Base-by-base conservation (phyloP, 2,329 filamentous ascomycete genomes). In the Ceratocystis ficicola region DNA sequence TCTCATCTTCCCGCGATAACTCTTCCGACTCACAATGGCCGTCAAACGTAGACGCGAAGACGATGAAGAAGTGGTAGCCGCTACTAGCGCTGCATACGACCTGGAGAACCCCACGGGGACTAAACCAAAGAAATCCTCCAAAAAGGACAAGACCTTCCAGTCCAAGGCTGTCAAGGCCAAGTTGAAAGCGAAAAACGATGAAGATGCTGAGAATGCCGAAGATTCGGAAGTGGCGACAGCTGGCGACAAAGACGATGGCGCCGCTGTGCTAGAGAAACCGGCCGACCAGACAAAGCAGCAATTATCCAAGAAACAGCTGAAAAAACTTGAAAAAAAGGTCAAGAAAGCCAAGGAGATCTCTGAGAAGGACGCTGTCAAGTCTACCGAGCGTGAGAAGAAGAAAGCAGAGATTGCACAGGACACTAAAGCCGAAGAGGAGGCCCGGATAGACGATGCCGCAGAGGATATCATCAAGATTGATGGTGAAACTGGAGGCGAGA, bases 291-390 rank as follows among this genome's bases (percentile, higher is more conserved):
- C 50, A 5, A 41, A 44, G 25, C 28, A 61, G 64, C 61, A 69
- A 55, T 65, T 68, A 48, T 70, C 69, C 8, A 73, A 72, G 68
- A 75, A 75, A 69, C 71, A 72, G 44, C 73, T 69, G 63, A 66
- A 65, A 28, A 67, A 69, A 52, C 63, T 74, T 69, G 75, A 75
- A 69, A 74, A 70, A 44, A 72, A 70, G 66, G 70, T 70, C 48
- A 69, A 71, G 63, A 71, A 71, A 65, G 70, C 71, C 62, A 71
- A 71, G 41, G 73, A 75, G 65, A 72, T 74, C 64, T 71, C 72
- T 62, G 72, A 72, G 68, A 74, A 71, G 65, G 71, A 75, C 67
- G 64, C 65, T 30, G 70, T 71, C 64, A 70, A 70, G 64, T 62
- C 66, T 1, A 65, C 68, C 20, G 61, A 67, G 60, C 59, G 68